Base-by-base conservation (phyloP, 73 alveolate species). In the Paraurostyla sp. region DNA sequence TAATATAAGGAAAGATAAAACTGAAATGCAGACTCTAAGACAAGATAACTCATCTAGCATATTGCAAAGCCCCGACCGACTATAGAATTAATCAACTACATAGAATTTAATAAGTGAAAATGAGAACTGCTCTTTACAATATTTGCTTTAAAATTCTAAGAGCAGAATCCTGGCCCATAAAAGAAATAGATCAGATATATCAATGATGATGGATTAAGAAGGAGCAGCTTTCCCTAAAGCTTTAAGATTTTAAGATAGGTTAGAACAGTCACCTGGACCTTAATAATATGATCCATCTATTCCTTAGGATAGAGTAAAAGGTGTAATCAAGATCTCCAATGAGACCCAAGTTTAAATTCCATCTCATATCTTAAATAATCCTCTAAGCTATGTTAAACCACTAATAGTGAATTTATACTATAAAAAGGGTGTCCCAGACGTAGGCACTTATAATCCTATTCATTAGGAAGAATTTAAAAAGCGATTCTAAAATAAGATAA, bases 261-360 rank as follows among this genome's bases (percentile, higher is more conserved):
- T 38, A 38, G 82, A 65, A 15, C 41, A 35, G 25, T 65, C 82
- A 16, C 82, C 82, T 65, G 82, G 82, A 32, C 82, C 82, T 38
- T 40, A 65, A 38, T 22, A 65, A 9, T 65, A 65, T 22, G 82
- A 65, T 16, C 82, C 82, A 11, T 1, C 56, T 38, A 23, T 36
- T 1, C 82, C 82, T 38, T 35, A 65, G 23, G 82, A 65, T 36
- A 65, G 41, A 65, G 60, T 36, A 6, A 65, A 65, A 40, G 56
- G 60, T 11, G 56, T 65, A 38, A 58, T 65, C 1, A 65, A 65
- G 25, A 25, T 65, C 0, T 65, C 35, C 13, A 65, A 65, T 40
- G 82, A 65, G 13, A 58, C 60, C 13, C 35, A 65, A 38, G 7
- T 65, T 13, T 22, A 56, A 13, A 65, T 65, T 7, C 82, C 82